Evolutionary conservation across 768 basidiomycete genomes (phyloP), one percentile per base, ranked within the genome.

Genomic region (Naganishia antarctica): DNA sequence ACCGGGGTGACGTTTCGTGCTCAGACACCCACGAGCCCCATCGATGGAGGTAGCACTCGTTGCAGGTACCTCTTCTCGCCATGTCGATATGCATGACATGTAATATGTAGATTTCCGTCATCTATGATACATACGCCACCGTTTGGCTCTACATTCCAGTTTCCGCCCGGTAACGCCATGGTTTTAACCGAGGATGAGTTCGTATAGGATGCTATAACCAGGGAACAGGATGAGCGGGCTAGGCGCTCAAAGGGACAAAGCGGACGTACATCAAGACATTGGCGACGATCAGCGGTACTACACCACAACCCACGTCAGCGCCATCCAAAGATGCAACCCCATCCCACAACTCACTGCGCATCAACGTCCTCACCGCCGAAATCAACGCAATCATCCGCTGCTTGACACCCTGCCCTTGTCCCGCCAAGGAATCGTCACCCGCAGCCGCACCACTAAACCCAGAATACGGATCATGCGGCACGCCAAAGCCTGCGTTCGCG

Each of bases 351-450:
- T 81, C 76, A 99, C 94, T 91, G 78, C 94, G 85, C 90, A 98
- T 90, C 71, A 99, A 82, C 48, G 94, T 98, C 79, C 94, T 83
- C 66, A 97, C 91, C 40, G 94, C 94, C 70, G 88, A 85, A 68
- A 97, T 96, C 71, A 99, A 84, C 80, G 90, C 89, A 75, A 98
- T 85, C 66, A 97, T 77, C 72, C 90, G 84, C 67, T 84, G 84
- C 80, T 97, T 97, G 67, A 97, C 79, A 9, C 66, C 64, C 59
- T 68, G 67, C 50, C 34, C 61, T 51, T 64, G 63, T 65, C 18
- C 23, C 21, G 37, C 32, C 37, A 29, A 6, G 7, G n/a, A n/a
- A n/a, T n/a, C n/a, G n/a, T 32, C 61, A 31, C 12, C 60, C 44
- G 6, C 60, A 37, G 31, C 23, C 28, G 34, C 40, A 41, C 25